Evolutionary conservation across 163 green algal species (phyloP).

Genomic region (Chlorella variabilis): DNA sequence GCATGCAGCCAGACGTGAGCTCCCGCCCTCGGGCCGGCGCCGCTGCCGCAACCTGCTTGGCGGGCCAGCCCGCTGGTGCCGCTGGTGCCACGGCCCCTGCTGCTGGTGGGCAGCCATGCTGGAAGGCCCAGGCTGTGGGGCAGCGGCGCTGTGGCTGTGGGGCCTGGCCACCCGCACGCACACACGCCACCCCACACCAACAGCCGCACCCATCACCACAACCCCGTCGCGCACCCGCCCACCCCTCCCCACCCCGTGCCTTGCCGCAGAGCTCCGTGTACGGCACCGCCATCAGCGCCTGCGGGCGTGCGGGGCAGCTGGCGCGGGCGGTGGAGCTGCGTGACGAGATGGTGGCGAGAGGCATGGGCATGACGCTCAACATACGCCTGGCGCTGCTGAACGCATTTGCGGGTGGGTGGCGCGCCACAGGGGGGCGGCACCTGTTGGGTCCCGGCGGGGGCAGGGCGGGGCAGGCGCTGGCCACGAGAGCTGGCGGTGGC

Average conservation of each 20-base stretch:
- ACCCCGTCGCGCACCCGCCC: background rate
- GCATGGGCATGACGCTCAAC: constrained; percentile 23
- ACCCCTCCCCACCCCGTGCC: background rate
- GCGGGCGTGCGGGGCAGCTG: constrained; percentile 34
- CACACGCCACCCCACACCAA: no score
- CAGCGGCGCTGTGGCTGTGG: no score
- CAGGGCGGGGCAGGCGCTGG: no score
- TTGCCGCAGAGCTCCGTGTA: constrained; percentile 16
- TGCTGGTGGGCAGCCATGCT: no score
- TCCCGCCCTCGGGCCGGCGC: no score
- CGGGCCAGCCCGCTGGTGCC: no score
- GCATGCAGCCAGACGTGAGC: constrained; percentile 39
- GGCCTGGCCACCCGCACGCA: no score
- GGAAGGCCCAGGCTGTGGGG: no score
- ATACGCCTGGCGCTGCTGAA: constrained; percentile 43
- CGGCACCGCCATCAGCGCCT: constrained; percentile 37
- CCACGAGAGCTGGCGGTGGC: no score
- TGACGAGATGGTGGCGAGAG: constrained; percentile 30
- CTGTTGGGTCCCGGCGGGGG: no score
- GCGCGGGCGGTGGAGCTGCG: constrained; percentile 6
- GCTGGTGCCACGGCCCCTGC: background rate
- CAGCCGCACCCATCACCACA: no score
- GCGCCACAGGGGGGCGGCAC: no score
- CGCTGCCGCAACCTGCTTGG: background rate
- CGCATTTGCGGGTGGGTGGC: constrained; percentile 3